Evolutionary conservation across 768 basidiomycete genomes (phyloP).

Genomic region (Holtermannia corniformis): DNA sequence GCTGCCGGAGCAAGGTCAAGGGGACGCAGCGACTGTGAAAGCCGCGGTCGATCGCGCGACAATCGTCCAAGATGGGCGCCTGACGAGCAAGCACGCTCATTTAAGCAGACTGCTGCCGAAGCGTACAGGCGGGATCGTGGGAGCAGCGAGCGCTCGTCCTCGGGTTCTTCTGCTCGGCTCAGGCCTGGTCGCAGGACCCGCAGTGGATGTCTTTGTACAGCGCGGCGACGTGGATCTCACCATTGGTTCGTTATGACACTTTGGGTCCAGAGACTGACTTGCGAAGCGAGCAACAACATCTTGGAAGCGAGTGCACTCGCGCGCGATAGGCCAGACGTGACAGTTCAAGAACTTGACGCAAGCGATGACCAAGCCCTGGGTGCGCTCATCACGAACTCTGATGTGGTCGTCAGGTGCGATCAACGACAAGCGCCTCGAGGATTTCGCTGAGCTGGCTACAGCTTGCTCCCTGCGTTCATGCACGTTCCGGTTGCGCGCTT

Average conservation of each 20-base stretch:
- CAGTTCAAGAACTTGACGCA: conserved; percentile 55
- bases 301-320: conserved; percentile 49
- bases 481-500: conserved; percentile 62
- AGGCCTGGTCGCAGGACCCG: conserved; percentile 92
- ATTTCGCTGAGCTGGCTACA: conserved; percentile 38
- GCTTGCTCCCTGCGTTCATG: conserved; percentile 67
- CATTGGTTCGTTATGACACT: conserved; percentile 56
- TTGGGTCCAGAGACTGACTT: neutral
- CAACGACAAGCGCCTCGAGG: neutral
- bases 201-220: conserved; percentile 61
- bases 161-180: conserved; percentile 70
- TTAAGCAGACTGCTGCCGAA: conserved; percentile 46
- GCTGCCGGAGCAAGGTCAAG: conserved; percentile 41
- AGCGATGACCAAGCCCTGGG: conserved; percentile 46
- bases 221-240: conserved; percentile 58
- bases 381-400: conserved; percentile 53
- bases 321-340: conserved; percentile 48
- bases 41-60: conserved; percentile 63
- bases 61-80: conserved; percentile 53
- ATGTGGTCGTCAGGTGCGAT: conserved; percentile 73
- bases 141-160: neutral
- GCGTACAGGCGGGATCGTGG: neutral
- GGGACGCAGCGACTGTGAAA: conserved; percentile 46
- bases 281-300: conserved; percentile 62
- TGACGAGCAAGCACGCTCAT: conserved; percentile 53